Conservation (phyloP, 345 rosid species). For the Aethionema arabicum region DNA sequence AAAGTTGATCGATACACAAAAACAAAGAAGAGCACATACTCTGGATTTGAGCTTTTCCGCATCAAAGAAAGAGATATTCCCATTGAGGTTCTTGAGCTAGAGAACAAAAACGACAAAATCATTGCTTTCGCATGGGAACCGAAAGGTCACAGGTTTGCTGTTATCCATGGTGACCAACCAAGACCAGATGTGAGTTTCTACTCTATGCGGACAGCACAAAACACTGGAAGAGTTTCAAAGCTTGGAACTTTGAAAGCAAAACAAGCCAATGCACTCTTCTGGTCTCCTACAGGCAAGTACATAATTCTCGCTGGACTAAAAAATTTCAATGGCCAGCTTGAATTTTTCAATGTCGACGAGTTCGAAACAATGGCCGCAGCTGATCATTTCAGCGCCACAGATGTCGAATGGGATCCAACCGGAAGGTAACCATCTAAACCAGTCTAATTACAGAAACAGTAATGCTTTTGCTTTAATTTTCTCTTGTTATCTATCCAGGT, state of each 20-base stretch:
- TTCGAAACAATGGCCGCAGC: constrained; percentile 78
- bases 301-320: constrained; percentile 76
- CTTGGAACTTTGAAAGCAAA: constrained; percentile 73
- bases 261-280: constrained; percentile 79
- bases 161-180: constrained; percentile 74
- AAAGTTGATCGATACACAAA: constrained; percentile 81
- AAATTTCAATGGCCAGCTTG: constrained; percentile 80
- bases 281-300: constrained; percentile 73
- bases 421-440: constrained; percentile 53
- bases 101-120: constrained; percentile 79
- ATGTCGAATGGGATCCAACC: constrained; percentile 87
- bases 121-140: constrained; percentile 96
- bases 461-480: background rate
- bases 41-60: constrained; percentile 83
- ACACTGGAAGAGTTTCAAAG: constrained; percentile 54
- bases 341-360: constrained; percentile 77
- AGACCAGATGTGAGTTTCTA: constrained; percentile 52
- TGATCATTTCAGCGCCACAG: constrained; percentile 86
- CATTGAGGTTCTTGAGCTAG: constrained; percentile 83
- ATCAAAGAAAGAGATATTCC: constrained; percentile 85
- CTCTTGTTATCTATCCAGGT: constrained; percentile 41
- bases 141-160: constrained; percentile 63
- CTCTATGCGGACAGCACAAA: background rate
- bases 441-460: constrained; percentile 4
- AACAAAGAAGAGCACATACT: constrained; percentile 79